Evolutionary conservation across 495 filamentous ascomycete species (phyloP).

Genomic region (Trichocladium uniseriatum): DNA sequence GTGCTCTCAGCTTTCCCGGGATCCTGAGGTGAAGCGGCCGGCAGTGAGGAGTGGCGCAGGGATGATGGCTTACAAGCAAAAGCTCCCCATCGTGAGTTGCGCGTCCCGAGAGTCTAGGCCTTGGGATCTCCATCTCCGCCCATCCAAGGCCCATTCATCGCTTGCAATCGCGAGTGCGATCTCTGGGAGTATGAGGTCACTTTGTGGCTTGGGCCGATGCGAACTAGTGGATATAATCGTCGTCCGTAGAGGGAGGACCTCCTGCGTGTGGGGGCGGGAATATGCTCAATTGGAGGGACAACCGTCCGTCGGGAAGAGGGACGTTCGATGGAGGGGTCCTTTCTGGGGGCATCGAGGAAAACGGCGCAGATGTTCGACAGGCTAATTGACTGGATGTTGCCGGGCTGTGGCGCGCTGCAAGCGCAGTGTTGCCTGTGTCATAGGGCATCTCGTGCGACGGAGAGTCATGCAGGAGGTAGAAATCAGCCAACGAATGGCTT

Average conservation of each 20-base stretch:
- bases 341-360: neutral
- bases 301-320: neutral
- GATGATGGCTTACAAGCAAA: too few species aligned
- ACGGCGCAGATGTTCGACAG: neutral
- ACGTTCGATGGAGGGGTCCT: neutral
- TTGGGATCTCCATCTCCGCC: neutral
- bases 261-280: too few species aligned
- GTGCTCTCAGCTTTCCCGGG: too few species aligned
- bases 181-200: slow-evolving; percentile 6
- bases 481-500: slow-evolving; percentile 18
- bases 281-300: neutral
- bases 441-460: slow-evolving; percentile 18
- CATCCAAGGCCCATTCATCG: neutral
- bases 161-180: neutral
- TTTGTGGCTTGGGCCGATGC: neutral
- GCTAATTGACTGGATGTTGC: neutral
- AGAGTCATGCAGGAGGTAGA: slow-evolving; percentile 18
- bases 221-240: neutral
- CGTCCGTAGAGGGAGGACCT: too few species aligned
- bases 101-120: neutral
- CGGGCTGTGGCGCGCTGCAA: slow-evolving; percentile 4
- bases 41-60: too few species aligned
- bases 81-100: too few species aligned
- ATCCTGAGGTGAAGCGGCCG: too few species aligned
- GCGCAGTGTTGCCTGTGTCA: slow-evolving; percentile 8